Evolutionary conservation across 2,329 filamentous ascomycete genomes (phyloP), one percentile per base, ranked within the genome.

Genomic region (Clarireedia sp.): DNA sequence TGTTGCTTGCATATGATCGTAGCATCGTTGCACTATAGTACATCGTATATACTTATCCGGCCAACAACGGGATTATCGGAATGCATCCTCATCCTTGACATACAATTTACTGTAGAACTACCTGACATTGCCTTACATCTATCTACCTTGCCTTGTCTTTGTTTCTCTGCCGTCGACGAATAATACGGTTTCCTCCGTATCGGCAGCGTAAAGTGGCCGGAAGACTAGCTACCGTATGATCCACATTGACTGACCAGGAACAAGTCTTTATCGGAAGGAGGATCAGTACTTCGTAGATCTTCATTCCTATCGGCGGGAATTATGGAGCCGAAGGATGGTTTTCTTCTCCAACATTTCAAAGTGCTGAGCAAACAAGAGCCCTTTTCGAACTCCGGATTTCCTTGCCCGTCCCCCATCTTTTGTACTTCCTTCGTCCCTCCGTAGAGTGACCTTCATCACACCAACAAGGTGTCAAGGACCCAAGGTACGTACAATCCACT

Each of bases 1-100:
- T 54, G 21, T 48, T 48, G 51, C 17, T 43, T 54, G 23, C 37
- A 54, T 44, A 24, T 33, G 33, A 49, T 49, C 16, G 24, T n/a
- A 14, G 9, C 8, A 26, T 26, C 23, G 16, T 10, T 50, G 23
- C 26, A 29, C 33, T 54, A 43, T 49, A 54, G 48, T 43, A 37
- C 51, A 54, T 54, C 37, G 40, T 36, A 54, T 48, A 48, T 48
- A 48, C 19, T 23, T 46, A n/a, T 12, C 8, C 36, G 26, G 44
- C 43, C 44, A 54, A 38, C 33, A 26, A 37, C 44, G 24, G 51
- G 23, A 48, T 43, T 17, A 40, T 48, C 36, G 44, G 51, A 48
- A 54, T 48, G 17, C 40, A 21, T 29, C 29, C 24, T 52, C 50
- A 29, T 41, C 17, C 10, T 21, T 23, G 40, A 43, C 10, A 19